Conservation (phyloP, 441 rosid species). For the Lepidium campestre region DNA sequence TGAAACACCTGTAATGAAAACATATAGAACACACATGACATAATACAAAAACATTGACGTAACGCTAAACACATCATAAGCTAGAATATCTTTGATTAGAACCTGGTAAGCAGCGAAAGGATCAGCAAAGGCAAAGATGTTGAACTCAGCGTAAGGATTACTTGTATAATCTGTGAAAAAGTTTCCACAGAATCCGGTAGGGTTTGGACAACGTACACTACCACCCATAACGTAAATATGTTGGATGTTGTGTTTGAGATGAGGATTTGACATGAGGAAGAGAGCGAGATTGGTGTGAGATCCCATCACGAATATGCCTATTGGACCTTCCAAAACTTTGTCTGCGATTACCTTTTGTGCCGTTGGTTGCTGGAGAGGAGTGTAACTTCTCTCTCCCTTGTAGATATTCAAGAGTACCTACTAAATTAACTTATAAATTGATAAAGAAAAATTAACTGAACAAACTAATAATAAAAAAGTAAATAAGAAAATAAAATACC, state of each 20-base stretch:
- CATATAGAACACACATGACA: not conserved
- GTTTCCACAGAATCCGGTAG: constrained; percentile 62
- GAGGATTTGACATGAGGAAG: constrained; percentile 71
- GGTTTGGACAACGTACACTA: constrained; percentile 54
- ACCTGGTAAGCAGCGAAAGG: constrained; percentile 93
- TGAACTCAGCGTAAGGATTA: constrained; percentile 90
- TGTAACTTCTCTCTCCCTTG: constrained; percentile 69
- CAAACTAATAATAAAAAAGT: too few relatives aligned
- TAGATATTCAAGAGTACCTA: too few relatives aligned
- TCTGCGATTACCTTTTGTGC: constrained; percentile 70
- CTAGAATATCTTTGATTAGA: not conserved
- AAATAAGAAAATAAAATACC: constrained; percentile 31
- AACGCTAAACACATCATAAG: not conserved
- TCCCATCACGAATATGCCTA: constrained; percentile 48
- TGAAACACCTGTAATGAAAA: constrained; percentile 56
- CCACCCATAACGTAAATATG: constrained; percentile 86
- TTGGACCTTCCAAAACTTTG: constrained; percentile 61
- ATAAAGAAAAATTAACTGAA: too few relatives aligned
- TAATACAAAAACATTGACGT: not conserved
- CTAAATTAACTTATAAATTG: too few relatives aligned
- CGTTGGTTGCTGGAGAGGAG: constrained; percentile 67
- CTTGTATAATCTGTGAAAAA: constrained; percentile 51
- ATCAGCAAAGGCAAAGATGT: constrained; percentile 66
- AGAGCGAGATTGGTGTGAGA: constrained; percentile 73
- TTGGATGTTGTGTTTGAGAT: constrained; percentile 64